phyloP scores from a whole-genome alignment of 2,329 filamentous ascomycete genomes.

The Aureobasidium sp. region DNA sequence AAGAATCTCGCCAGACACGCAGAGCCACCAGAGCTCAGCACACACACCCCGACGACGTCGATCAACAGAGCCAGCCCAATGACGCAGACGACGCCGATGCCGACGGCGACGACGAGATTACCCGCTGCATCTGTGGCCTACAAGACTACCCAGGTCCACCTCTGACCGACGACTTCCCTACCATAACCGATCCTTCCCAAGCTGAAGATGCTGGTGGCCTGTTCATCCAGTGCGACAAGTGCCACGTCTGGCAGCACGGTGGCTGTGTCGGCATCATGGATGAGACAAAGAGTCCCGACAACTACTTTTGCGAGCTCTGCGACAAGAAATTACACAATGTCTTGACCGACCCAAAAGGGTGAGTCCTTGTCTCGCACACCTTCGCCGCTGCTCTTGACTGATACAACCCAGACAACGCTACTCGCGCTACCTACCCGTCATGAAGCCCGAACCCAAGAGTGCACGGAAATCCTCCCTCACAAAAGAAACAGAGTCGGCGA shows the following conservation, averaged over 20 bases:
- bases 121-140: constrained; percentile 87
- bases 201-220: constrained; percentile 85
- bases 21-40: constrained; percentile 71
- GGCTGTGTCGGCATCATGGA: constrained; percentile 96
- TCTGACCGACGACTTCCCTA: constrained; percentile 42
- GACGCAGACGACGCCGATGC: constrained; percentile 57
- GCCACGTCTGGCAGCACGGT: constrained; percentile 98
- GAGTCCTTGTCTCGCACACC: constrained; percentile 35
- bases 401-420: constrained; percentile 47
- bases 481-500: constrained; percentile 41
- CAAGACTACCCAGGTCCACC: constrained; percentile 87
- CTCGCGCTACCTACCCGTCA: constrained; percentile 55
- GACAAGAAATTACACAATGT: constrained; percentile 85
- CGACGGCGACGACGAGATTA: constrained; percentile 79
- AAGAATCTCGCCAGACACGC: constrained; percentile 63
- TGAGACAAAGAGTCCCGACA: constrained; percentile 83
- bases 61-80: constrained; percentile 35
- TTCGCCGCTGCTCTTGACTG: not conserved
- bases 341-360: constrained; percentile 76
- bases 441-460: constrained; percentile 46
- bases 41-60: constrained; percentile 47
- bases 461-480: constrained; percentile 58
- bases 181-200: constrained; percentile 42
- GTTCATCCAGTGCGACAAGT: constrained; percentile 96
- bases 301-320: constrained; percentile 97